Evolutionary conservation across 1,284 basidiomycete species (phyloP).

Genomic region (Naganishia liquefaciens): DNA sequence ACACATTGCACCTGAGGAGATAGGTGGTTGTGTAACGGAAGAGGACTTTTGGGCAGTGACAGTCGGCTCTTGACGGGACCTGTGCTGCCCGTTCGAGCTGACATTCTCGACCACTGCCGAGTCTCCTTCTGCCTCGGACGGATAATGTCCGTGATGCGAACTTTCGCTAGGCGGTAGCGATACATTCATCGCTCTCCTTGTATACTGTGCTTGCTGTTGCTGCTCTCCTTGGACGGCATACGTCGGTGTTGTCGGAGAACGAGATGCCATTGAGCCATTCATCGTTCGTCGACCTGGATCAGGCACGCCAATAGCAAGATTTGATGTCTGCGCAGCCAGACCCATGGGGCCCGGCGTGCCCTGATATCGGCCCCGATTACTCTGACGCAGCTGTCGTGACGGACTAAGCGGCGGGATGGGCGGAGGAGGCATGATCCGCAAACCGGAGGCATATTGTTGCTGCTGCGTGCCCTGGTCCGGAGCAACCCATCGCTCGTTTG

Average conservation of each 20-base stretch:
- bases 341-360: neutral
- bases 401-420: slow-evolving; percentile 23
- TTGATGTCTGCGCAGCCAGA: neutral
- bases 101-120: slow-evolving; percentile 9
- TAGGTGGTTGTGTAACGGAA: neutral
- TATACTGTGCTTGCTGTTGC: slow-evolving; percentile 12
- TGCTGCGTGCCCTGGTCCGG: slow-evolving; percentile 12
- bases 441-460: slow-evolving; percentile 10
- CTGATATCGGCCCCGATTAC: neutral
- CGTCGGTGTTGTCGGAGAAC: slow-evolving; percentile 8
- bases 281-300: neutral
- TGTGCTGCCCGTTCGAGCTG: neutral
- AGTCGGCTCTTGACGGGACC: slow-evolving; percentile 4
- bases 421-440: slow-evolving; percentile 16
- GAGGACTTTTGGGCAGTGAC: neutral
- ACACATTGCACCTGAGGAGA: slow-evolving; percentile 36
- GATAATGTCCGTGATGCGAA: slow-evolving; percentile 17
- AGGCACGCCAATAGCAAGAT: neutral
- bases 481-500: slow-evolving; percentile 1
- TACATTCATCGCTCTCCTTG: neutral
- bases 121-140: slow-evolving; percentile 10
- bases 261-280: neutral
- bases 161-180: slow-evolving; percentile 22
- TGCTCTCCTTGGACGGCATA: neutral
- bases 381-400: slow-evolving; percentile 11